Percentiles rank a stretch among this genome's conserved stretches.
These are phyloP conservation scores for Metrosideros polymorpha DNA, from an alignment of 441 rosid species.

Conservation along the genomic window DNA sequence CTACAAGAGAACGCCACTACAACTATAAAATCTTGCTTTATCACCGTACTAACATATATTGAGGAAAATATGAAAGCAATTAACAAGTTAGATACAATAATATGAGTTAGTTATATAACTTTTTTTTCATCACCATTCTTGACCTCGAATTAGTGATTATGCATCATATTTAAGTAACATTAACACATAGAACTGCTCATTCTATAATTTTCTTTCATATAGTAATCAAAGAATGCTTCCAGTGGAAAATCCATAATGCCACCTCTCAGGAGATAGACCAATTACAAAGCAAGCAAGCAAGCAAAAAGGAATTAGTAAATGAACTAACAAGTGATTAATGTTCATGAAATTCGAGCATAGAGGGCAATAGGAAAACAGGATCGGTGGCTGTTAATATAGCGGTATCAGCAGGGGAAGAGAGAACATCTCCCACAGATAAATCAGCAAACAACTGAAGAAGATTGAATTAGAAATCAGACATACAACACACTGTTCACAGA, in stretches of 20 bases:
- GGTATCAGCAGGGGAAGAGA: neutral
- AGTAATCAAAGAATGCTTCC: neutral
- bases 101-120: neutral
- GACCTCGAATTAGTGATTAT: neutral
- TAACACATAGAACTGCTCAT: neutral
- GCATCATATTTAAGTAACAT: neutral
- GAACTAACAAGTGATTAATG: neutral
- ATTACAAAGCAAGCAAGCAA: neutral
- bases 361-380: neutral
- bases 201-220: neutral
- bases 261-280: neutral
- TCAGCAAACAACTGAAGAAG: neutral
- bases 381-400: neutral
- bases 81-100: neutral
- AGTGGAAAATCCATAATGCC: neutral
- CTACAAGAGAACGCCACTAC: neutral
- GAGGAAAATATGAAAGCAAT: neutral
- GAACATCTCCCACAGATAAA: neutral
- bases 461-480: neutral
- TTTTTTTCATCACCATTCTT: neutral
- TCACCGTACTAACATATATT: neutral
- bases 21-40: neutral
- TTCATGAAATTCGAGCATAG: neutral
- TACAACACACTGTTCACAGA: neutral
- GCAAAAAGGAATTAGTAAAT: neutral